Percentiles rank a stretch among this genome's conserved stretches.
phyloP scores from a whole-genome alignment of 2,329 filamentous ascomycete genomes.

The Penicillium sp. region DNA sequence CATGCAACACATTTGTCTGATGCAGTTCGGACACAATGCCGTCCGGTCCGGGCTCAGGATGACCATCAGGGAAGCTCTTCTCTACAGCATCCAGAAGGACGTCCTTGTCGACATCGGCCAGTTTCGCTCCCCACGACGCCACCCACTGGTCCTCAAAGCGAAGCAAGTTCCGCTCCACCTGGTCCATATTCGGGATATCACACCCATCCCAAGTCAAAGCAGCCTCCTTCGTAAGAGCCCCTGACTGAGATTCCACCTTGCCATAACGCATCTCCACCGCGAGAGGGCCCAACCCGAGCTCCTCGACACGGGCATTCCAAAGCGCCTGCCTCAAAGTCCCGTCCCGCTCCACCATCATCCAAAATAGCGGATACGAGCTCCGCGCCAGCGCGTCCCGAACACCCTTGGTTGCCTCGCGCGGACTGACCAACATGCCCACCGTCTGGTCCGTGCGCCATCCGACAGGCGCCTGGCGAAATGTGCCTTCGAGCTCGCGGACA shows the following conservation, averaged over 20 bases:
- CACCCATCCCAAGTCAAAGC: slow-evolving; percentile 37
- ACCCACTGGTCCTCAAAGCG: slow-evolving; percentile 28
- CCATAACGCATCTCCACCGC: slow-evolving; percentile 38
- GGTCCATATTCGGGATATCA: slow-evolving; percentile 33
- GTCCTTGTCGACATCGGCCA: slow-evolving; percentile 16
- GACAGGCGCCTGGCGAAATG: slow-evolving; percentile 66
- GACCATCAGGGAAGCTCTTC: slow-evolving; percentile 25
- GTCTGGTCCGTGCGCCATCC: slow-evolving; percentile 65
- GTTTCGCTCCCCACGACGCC: slow-evolving; percentile 23
- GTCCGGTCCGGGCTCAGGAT: slow-evolving; percentile 1
- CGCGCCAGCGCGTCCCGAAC: slow-evolving; percentile 66
- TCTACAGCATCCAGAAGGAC: slow-evolving; percentile 29
- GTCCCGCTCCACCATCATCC: slow-evolving; percentile 43
- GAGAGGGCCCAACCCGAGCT: slow-evolving; percentile 37
- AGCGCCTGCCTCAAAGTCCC: slow-evolving; percentile 40
- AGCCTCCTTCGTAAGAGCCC: slow-evolving; percentile 22
- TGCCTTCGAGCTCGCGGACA: slow-evolving; percentile 55
- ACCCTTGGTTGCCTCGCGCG: slow-evolving; percentile 69
- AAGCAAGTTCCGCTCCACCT: slow-evolving; percentile 26
- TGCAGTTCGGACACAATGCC: slow-evolving; percentile 21
- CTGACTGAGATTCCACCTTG: slow-evolving; percentile 12
- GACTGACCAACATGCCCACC: slow-evolving; percentile 66
- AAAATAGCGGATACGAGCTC: slow-evolving; percentile 68
- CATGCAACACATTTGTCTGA: slow-evolving; percentile 18
- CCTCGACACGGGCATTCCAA: slow-evolving; percentile 43